phyloP scores from a whole-genome alignment of 1,284 basidiomycete genomes.

The Golubevia sp. region DNA sequence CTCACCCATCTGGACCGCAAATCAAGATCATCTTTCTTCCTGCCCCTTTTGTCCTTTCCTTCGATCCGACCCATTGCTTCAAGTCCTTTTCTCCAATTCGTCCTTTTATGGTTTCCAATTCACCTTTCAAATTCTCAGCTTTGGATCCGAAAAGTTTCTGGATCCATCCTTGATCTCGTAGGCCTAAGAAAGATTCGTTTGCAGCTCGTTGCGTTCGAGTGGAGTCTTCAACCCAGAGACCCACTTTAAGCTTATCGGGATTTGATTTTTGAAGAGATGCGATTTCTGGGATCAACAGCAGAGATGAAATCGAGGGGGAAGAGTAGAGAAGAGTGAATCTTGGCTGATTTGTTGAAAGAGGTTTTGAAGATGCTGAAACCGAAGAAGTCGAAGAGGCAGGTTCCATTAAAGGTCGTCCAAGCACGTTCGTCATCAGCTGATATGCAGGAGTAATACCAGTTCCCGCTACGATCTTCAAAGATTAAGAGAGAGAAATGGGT shows the following conservation, averaged over 20 bases:
- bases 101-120: neutral
- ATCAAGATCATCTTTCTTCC: conserved; percentile 8
- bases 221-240: too few species aligned
- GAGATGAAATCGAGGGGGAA: too few species aligned
- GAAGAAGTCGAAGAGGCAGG: neutral
- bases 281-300: too few species aligned
- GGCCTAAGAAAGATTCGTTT: too few species aligned
- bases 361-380: too few species aligned
- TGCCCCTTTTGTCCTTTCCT: neutral
- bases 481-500: neutral
- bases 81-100: conserved; percentile 5
- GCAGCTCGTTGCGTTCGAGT: too few species aligned
- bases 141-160: neutral
- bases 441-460: conserved; percentile 12
- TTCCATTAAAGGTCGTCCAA: neutral
- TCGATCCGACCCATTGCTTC: conserved; percentile 1
- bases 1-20: conserved; percentile 13
- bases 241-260: too few species aligned
- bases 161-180: too few species aligned
- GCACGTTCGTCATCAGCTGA: conserved; percentile 2
- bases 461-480: conserved; percentile 10
- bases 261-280: too few species aligned
- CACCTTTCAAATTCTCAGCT: neutral
- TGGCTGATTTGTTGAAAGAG: too few species aligned
- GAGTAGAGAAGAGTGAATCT: too few species aligned